A percentile compares a stretch with the other conserved stretches of the same genome.
Conservation (phyloP, 805 yeast species). For the Hanseniaspora lindneri region DNA sequence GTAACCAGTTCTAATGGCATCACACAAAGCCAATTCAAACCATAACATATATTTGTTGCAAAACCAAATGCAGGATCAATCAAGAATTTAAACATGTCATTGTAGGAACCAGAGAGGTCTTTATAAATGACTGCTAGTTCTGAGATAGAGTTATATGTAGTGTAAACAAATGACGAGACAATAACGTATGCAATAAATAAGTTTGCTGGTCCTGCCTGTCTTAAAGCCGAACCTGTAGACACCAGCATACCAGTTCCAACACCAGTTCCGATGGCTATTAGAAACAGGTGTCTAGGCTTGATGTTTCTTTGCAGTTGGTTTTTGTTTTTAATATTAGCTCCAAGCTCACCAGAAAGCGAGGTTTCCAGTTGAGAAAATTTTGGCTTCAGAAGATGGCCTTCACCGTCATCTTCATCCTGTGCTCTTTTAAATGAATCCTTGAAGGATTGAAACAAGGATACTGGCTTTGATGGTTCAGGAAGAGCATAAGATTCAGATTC, state of each 20-base stretch:
- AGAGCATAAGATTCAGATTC: background rate
- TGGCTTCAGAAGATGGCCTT: background rate
- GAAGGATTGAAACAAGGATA: conserved; percentile 1
- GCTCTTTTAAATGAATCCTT: conserved; percentile 12
- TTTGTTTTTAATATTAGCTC: conserved; percentile 16
- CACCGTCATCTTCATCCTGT: background rate
- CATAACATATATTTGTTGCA: conserved; percentile 63
- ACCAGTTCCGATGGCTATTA: conserved; percentile 38
- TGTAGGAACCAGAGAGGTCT: conserved; percentile 48
- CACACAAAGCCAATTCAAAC: conserved; percentile 51
- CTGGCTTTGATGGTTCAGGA: background rate
- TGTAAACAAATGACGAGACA: conserved; percentile 50
- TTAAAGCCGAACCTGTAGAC: conserved; percentile 51
- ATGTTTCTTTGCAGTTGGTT: conserved; percentile 5
- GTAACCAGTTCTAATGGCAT: conserved; percentile 58
- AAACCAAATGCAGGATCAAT: conserved; percentile 60
- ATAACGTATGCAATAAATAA: conserved; percentile 46
- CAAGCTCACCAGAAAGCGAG: background rate
- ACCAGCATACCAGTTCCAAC: conserved; percentile 68
- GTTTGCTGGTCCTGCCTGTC: conserved; percentile 54
- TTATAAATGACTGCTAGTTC: conserved; percentile 59
- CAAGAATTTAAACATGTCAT: conserved; percentile 48
- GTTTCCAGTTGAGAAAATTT: conserved; percentile 25
- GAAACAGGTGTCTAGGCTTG: conserved; percentile 14
- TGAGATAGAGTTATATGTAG: conserved; percentile 52